phyloP scores from a whole-genome alignment of 2,329 filamentous ascomycete species.

The Fusarium hostae region DNA sequence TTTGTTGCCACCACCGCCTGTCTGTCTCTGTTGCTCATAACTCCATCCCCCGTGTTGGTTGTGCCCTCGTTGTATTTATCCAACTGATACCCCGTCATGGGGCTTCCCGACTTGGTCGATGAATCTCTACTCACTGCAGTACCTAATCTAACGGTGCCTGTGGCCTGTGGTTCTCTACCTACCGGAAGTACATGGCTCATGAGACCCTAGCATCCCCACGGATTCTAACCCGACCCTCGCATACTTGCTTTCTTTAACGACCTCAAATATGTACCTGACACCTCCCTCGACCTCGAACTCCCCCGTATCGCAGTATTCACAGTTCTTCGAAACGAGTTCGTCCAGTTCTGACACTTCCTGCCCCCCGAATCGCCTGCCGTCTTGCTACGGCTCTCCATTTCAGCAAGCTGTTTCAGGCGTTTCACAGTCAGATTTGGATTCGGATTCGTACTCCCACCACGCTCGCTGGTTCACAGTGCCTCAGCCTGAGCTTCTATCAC shows the following conservation, averaged over 20 bases:
- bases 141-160: constrained; percentile 29
- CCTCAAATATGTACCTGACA: constrained; percentile 60
- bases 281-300: constrained; percentile 59
- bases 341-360: constrained; percentile 48
- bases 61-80: constrained; percentile 37
- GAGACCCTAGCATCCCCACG: constrained; percentile 43
- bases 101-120: constrained; percentile 35
- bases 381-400: constrained; percentile 60
- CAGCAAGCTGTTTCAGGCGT: constrained; percentile 56
- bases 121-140: constrained; percentile 37
- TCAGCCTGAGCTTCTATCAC: constrained; percentile 31
- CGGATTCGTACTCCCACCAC: constrained; percentile 53
- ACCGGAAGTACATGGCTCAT: constrained; percentile 39
- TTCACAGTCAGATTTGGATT: constrained; percentile 55
- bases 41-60: constrained; percentile 30
- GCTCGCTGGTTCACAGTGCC: constrained; percentile 46
- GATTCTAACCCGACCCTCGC: constrained; percentile 40
- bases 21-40: constrained; percentile 29
- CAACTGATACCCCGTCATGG: constrained; percentile 35
- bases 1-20: constrained; percentile 42
- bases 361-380: constrained; percentile 50
- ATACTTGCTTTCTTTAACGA: constrained; percentile 37
- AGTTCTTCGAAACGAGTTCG: constrained; percentile 38
- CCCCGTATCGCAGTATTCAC: constrained; percentile 51
- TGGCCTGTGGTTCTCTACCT: constrained; percentile 28